Percentiles rank a stretch among this genome's conserved stretches.
Conservation (phyloP, 805 yeast species). For the Metschnikowia similis region DNA sequence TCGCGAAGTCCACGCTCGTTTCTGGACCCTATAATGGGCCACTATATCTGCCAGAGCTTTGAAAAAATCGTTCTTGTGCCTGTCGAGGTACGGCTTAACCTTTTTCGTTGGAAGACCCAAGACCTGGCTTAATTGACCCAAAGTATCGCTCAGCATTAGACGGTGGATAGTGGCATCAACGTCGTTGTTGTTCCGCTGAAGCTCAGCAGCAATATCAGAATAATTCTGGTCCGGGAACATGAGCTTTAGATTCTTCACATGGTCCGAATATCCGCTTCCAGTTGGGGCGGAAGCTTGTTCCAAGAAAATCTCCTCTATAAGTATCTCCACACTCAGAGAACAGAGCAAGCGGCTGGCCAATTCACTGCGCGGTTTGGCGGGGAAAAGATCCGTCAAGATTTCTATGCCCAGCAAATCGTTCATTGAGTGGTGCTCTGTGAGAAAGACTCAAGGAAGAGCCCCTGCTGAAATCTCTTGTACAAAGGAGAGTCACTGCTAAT, state of each 20-base stretch:
- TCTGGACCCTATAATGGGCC: slow-evolving; percentile 9
- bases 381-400: slow-evolving; percentile 26
- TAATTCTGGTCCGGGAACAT: slow-evolving; percentile 45
- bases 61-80: slow-evolving; percentile 23
- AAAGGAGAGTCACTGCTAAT: not conserved
- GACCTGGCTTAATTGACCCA: slow-evolving; percentile 2
- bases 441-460: not conserved
- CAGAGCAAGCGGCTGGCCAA: slow-evolving; percentile 24
- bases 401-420: slow-evolving; percentile 15
- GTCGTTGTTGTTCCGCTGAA: slow-evolving; percentile 27
- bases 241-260: slow-evolving; percentile 26
- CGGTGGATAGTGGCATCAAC: slow-evolving; percentile 24
- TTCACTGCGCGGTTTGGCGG: slow-evolving; percentile 22
- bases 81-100: slow-evolving; percentile 18
- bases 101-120: slow-evolving; percentile 4
- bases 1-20: slow-evolving; percentile 8
- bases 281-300: slow-evolving; percentile 5
- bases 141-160: slow-evolving; percentile 8
- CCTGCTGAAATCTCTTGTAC: not conserved
- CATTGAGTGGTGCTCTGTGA: slow-evolving; percentile 1
- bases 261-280: slow-evolving; percentile 7
- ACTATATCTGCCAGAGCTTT: slow-evolving; percentile 38
- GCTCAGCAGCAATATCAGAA: slow-evolving; percentile 24
- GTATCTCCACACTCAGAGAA: slow-evolving; percentile 18
- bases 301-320: slow-evolving; percentile 23